phyloP scores from a whole-genome alignment of 2,329 filamentous ascomycete species.

The Aphanoascus verrucosus region DNA sequence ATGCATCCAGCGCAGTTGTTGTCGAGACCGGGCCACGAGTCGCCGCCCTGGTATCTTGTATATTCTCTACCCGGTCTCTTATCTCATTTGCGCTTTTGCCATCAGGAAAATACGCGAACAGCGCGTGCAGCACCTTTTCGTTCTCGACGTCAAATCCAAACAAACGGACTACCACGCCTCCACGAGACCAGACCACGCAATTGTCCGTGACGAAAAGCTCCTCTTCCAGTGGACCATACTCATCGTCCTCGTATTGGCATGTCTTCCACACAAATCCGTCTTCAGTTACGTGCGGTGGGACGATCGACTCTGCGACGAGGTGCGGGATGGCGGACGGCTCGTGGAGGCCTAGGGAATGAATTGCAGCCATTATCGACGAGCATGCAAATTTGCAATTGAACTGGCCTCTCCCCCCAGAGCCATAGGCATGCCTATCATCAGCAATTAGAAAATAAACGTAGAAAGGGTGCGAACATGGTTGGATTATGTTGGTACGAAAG shows the following conservation, averaged over 20 bases:
- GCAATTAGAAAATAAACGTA: constrained; percentile 10
- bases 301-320: constrained; percentile 67
- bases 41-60: background rate
- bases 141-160: constrained; percentile 82
- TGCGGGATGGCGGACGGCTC: constrained; percentile 73
- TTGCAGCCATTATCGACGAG: constrained; percentile 61
- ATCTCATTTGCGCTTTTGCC: constrained; percentile 19
- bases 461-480: constrained; percentile 16
- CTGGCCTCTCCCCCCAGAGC: constrained; percentile 20
- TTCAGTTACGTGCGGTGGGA: constrained; percentile 55
- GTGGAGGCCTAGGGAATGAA: constrained; percentile 85
- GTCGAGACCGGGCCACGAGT: constrained; percentile 4
- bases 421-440: constrained; percentile 24
- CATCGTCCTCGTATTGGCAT: constrained; percentile 37
- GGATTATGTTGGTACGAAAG: constrained; percentile 8
- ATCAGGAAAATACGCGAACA: constrained; percentile 70
- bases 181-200: constrained; percentile 81
- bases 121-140: constrained; percentile 72
- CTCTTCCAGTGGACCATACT: constrained; percentile 50
- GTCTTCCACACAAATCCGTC: constrained; percentile 66
- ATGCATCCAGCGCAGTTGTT: background rate
- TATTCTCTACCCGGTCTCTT: background rate
- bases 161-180: constrained; percentile 69
- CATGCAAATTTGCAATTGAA: constrained; percentile 13
- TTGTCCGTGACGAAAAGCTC: constrained; percentile 66